phyloP scores from a whole-genome alignment of 148 eudicot genomes.

The Dianthus caryophyllus region DNA sequence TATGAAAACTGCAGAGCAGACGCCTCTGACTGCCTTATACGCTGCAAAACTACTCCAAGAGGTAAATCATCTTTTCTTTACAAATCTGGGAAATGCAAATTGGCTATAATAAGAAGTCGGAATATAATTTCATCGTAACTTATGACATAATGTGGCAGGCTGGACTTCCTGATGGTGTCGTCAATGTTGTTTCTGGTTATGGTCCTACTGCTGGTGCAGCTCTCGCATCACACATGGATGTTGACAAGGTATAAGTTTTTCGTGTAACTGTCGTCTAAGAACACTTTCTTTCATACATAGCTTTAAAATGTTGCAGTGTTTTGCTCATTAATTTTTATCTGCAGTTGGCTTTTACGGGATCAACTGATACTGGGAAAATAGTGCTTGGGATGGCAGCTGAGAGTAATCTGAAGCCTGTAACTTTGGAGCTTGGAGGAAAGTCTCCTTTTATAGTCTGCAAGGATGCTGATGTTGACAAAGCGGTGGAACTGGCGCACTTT shows the following conservation, averaged over 20 bases:
- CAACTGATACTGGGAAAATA: slow-evolving; percentile 51
- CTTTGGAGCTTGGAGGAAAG: slow-evolving; percentile 74
- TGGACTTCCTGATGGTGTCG: slow-evolving; percentile 74
- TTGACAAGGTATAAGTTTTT: slow-evolving; percentile 56
- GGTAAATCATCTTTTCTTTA: slow-evolving; percentile 35
- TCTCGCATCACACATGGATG: slow-evolving; percentile 76
- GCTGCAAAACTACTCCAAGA: slow-evolving; percentile 65
- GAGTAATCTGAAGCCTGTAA: slow-evolving; percentile 77
- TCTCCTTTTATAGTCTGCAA: slow-evolving; percentile 79
- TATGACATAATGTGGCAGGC: slow-evolving; percentile 43
- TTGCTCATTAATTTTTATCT: too few relatives aligned
- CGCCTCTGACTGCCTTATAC: slow-evolving; percentile 63
- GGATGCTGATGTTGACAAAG: slow-evolving; percentile 72
- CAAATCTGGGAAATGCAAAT: too few relatives aligned
- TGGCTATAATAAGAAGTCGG: too few relatives aligned
- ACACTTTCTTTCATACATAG: not conserved
- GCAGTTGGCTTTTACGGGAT: slow-evolving; percentile 84
- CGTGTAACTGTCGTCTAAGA: not conserved
- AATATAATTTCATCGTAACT: too few relatives aligned
- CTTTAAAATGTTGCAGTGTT: too few relatives aligned
- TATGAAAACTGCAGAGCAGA: slow-evolving; percentile 74
- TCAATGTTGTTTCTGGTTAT: slow-evolving; percentile 65
- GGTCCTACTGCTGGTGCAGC: slow-evolving; percentile 82
- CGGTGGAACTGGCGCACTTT: slow-evolving; percentile 69
- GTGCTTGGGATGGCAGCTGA: slow-evolving; percentile 49